phyloP scores from a whole-genome alignment of 768 basidiomycete genomes.

The Tylopilus intermedius region DNA sequence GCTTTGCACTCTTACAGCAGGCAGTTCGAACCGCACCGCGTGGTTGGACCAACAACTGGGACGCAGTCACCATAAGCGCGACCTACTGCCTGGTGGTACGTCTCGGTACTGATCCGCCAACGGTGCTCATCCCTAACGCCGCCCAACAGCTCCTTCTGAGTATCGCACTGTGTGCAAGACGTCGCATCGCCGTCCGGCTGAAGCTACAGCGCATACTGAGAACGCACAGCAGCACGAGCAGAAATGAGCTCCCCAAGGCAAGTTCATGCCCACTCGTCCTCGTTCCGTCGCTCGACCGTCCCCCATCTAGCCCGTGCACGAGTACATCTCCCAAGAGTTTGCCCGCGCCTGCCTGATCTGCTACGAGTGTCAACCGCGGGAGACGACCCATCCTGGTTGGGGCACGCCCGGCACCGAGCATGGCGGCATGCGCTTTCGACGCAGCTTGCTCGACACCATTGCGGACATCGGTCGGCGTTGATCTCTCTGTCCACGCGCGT shows the following conservation, averaged over 20 bases:
- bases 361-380: slow-evolving; percentile 66
- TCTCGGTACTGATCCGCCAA: slow-evolving; percentile 18
- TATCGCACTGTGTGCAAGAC: slow-evolving; percentile 59
- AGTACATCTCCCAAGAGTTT: slow-evolving; percentile 70
- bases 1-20: slow-evolving; percentile 61
- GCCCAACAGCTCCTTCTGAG: slow-evolving; percentile 48
- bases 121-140: not conserved
- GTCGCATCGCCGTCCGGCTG: slow-evolving; percentile 60
- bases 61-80: slow-evolving; percentile 63
- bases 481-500: not conserved
- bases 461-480: slow-evolving; percentile 54
- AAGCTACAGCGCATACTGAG: slow-evolving; percentile 67
- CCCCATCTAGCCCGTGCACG: slow-evolving; percentile 51
- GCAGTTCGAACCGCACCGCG: slow-evolving; percentile 61
- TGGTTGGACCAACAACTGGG: slow-evolving; percentile 59
- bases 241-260: slow-evolving; percentile 59
- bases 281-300: not conserved
- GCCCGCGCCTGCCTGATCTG: slow-evolving; percentile 68
- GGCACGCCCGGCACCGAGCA: slow-evolving; percentile 63
- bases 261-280: not conserved
- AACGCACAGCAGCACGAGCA: slow-evolving; percentile 46
- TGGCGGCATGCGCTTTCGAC: slow-evolving; percentile 59
- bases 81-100: slow-evolving; percentile 67
- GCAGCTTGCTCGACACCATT: slow-evolving; percentile 66
- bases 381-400: slow-evolving; percentile 68